Percentiles rank a stretch among this genome's conserved stretches.
Conservation (phyloP, 805 yeast species). For the Myxozyma melibiosi region DNA sequence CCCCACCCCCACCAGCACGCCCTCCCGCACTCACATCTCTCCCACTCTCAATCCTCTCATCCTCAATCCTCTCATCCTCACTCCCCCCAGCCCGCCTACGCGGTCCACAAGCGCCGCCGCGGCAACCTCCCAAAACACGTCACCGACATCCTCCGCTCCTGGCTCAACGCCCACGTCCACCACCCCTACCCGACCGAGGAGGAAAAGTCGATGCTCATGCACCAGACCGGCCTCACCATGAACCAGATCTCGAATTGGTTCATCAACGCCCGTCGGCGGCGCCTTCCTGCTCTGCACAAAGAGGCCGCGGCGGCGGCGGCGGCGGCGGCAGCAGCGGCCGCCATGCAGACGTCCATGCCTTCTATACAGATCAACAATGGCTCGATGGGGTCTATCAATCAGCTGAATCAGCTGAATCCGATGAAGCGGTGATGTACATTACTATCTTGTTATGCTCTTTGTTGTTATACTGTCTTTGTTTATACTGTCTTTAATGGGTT, state of each 20-base stretch:
- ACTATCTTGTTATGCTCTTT: background rate
- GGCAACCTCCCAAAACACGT: constrained; percentile 80
- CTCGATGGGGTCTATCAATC: too few species aligned
- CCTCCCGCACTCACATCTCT: background rate
- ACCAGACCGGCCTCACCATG: constrained; percentile 73
- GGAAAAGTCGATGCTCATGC: constrained; percentile 70
- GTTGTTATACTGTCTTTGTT: too few species aligned
- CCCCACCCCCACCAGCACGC: background rate
- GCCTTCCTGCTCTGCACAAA: constrained; percentile 48
- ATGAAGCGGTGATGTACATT: background rate
- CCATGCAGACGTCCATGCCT: background rate
- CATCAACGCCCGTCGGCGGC: constrained; percentile 80
- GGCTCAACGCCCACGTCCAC: constrained; percentile 73
- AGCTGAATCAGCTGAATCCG: too few species aligned
- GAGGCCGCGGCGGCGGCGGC: constrained; percentile 26
- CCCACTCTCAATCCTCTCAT: background rate
- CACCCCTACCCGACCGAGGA: constrained; percentile 84
- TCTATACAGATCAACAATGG: too few species aligned
- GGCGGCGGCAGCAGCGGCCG: constrained; percentile 3
- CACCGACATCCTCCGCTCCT: constrained; percentile 66
- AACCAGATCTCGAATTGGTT: constrained; percentile 87
- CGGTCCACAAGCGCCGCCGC: constrained; percentile 49
- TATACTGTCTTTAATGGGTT: too few species aligned
- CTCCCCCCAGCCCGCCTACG: background rate
- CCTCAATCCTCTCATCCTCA: background rate